Evolutionary conservation across 768 basidiomycete genomes (phyloP).

Genomic region (Termitomyces sp.): DNA sequence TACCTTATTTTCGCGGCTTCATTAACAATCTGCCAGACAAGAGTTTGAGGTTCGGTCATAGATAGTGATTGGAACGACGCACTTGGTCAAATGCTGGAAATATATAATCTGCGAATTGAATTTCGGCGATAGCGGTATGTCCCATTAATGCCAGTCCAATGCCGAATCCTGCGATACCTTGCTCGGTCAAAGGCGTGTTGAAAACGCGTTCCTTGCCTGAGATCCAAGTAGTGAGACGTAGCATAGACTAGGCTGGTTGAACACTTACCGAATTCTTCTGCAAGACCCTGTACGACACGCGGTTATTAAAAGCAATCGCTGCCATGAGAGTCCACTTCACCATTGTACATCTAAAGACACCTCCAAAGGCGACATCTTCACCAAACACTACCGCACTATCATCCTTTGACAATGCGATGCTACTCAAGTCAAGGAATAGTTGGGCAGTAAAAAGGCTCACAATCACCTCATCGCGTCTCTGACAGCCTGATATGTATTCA

Average conservation of each 20-base stretch:
- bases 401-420: constrained; percentile 82
- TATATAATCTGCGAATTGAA: constrained; percentile 90
- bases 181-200: constrained; percentile 90
- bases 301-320: background rate
- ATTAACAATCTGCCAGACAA: constrained; percentile 70
- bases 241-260: background rate
- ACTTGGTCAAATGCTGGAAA: constrained; percentile 95
- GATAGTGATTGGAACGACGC: background rate
- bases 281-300: constrained; percentile 57
- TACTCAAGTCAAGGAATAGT: constrained; percentile 21
- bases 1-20: constrained; percentile 94
- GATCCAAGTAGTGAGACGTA: constrained; percentile 3
- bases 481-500: constrained; percentile 94
- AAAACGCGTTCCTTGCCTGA: constrained; percentile 89
- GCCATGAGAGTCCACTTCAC: constrained; percentile 33
- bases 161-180: constrained; percentile 93
- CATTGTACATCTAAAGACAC: constrained; percentile 93
- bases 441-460: background rate
- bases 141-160: constrained; percentile 92
- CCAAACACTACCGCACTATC: constrained; percentile 89
- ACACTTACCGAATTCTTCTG: constrained; percentile 84
- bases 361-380: constrained; percentile 89
- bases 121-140: constrained; percentile 92
- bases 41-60: background rate
- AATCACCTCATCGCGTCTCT: constrained; percentile 82